Conservation (phyloP, 768 basidiomycete species). For the Lactarius trivialis region DNA sequence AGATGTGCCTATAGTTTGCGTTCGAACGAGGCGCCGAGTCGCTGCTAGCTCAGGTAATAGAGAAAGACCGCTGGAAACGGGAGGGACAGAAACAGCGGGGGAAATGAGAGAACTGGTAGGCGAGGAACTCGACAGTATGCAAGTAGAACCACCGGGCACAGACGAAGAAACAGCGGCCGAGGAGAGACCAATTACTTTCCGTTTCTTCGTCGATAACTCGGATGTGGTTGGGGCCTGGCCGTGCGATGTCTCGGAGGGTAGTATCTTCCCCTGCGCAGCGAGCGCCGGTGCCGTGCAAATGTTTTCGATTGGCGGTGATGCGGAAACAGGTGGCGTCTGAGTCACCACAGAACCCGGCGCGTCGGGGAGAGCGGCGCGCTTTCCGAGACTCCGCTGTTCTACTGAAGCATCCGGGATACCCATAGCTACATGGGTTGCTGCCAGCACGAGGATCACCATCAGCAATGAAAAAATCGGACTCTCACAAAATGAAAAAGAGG, state of each 20-base stretch:
- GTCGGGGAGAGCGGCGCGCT: neutral
- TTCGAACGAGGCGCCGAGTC: neutral
- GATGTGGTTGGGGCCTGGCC: neutral
- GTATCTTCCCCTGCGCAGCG: neutral
- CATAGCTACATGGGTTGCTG: neutral
- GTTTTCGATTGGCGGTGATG: neutral
- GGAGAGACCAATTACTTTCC: neutral
- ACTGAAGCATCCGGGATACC: neutral
- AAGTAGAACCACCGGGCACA: no score
- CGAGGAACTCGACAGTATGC: no score
- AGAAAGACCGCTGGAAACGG: neutral
- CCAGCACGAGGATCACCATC: neutral
- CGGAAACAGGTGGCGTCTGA: neutral
- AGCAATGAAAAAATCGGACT: neutral
- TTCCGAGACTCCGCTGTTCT: neutral
- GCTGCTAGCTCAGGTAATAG: neutral
- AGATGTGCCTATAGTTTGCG: neutral
- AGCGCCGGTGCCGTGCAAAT: neutral
- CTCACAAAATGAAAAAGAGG: neutral
- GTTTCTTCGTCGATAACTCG: neutral
- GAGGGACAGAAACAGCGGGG: neutral
- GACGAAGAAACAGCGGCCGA: neutral
- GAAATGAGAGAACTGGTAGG: no score
- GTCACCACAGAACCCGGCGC: neutral
- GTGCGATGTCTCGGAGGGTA: neutral